A percentile compares a stretch with the other conserved stretches of the same genome.
These are phyloP conservation scores for Agrocybe pediades DNA, from an alignment of 768 basidiomycete species.

Conservation along the genomic window DNA sequence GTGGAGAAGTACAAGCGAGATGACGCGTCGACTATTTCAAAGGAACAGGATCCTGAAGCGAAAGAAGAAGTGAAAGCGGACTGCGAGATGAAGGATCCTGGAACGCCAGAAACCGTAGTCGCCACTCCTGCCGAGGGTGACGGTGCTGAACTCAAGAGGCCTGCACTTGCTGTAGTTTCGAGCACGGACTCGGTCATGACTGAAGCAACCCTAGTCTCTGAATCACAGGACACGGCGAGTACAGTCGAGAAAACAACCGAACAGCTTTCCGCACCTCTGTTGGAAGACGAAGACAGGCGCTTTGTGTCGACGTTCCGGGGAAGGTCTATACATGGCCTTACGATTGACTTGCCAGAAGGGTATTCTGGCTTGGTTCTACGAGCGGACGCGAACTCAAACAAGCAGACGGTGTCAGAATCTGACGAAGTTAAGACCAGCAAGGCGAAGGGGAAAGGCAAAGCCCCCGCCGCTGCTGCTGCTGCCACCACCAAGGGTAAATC, in stretches of 20 bases:
- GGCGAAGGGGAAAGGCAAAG: conserved; percentile 2
- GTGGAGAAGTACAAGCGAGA: conserved; percentile 35
- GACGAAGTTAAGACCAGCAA: conserved; percentile 1
- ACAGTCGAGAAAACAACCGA: background rate
- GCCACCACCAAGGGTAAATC: background rate
- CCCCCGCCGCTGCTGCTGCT: background rate
- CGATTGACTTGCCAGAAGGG: conserved; percentile 61
- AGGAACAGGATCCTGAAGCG: background rate
- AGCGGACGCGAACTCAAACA: conserved; percentile 21
- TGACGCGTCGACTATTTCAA: background rate
- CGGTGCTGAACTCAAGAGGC: background rate
- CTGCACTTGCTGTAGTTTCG: background rate
- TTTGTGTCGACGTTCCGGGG: conserved; percentile 75
- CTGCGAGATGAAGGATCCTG: background rate
- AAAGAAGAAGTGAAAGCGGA: background rate
- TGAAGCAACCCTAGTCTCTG: conserved; percentile 9
- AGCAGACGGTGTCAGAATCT: conserved; percentile 7
- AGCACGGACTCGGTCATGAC: conserved; percentile 5
- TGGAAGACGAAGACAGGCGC: conserved; percentile 31
- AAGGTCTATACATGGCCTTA: conserved; percentile 68
- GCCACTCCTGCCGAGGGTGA: background rate
- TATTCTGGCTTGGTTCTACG: conserved; percentile 69
- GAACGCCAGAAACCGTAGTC: background rate
- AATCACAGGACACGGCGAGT: conserved; percentile 4
- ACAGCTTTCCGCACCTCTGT: conserved; percentile 5